Evolutionary conservation across 2,329 filamentous ascomycete genomes (phyloP), one percentile per base, ranked within the genome.

Genomic region (Calonectria crousiana): DNA sequence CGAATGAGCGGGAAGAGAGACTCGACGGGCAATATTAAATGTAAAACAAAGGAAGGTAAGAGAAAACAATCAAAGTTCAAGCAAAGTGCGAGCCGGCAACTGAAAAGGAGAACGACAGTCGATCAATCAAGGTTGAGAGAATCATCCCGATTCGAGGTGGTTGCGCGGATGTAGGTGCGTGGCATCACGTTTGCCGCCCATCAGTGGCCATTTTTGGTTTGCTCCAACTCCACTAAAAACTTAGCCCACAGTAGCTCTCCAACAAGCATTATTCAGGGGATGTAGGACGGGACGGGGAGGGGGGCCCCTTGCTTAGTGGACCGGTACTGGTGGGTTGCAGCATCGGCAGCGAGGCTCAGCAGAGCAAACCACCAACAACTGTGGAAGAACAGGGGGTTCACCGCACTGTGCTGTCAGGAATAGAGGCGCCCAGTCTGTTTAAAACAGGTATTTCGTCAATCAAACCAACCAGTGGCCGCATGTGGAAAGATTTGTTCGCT

Each of bases 81-180:
- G 30, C 56, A 64, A 52, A 32, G 66, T 28, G 68, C 47, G 64
- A 51, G 51, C 34, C 30, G 10, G 34, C 32, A 53, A 51, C 53
- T 71, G 62, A 66, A 34, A 51, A 47, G 32, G 60, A 65, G 65
- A 20, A 69, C 16, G 28, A 34, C 23, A 26, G n/a, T 44, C 32
- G 18, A 64, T 62, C 58, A 60, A 62, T 58, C 53, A 67, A 62
- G 41, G 51, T 67, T 52, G 64, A 26, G 26, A 71, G 53, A 73
- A 69, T 18, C 68, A 70, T 70, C 56, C 32, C 30, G 60, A 69
- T 32, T 58, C 34, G 58, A 71, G 16, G 49, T 47, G 34, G 41
- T 64, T 72, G 66, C 66, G 71, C 58, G 67, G 58, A 60, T 47
- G 71, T 56, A 68, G 58, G 66, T 69, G 71, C 71, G 58, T 69